These are phyloP conservation scores for Cryptococcus sp. DNA, from an alignment of 1,284 basidiomycete species.

Conservation along the genomic window DNA sequence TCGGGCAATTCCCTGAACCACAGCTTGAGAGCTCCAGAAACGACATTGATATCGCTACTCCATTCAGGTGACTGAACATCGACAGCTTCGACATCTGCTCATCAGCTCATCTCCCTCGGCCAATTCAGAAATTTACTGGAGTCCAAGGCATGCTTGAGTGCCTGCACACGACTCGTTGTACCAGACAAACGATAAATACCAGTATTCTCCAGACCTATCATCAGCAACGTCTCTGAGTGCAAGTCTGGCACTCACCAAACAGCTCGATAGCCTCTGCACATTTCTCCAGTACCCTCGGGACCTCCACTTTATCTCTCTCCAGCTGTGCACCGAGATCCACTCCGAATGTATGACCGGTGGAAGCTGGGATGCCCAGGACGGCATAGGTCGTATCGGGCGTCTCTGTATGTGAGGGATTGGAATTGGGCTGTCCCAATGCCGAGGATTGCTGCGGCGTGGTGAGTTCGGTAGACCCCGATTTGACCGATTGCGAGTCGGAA, in stretches of 20 bases:
- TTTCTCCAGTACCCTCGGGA: slow-evolving; percentile 82
- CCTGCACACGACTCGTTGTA: slow-evolving; percentile 79
- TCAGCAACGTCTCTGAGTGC: not conserved
- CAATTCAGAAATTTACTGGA: slow-evolving; percentile 59
- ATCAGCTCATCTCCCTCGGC: not conserved
- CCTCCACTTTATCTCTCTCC: slow-evolving; percentile 78
- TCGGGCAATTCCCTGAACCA: slow-evolving; percentile 97
- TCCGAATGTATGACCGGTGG: slow-evolving; percentile 67
- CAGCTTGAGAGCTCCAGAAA: slow-evolving; percentile 86
- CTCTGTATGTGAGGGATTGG: not conserved
- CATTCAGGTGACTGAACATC: slow-evolving; percentile 85
- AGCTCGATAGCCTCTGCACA: slow-evolving; percentile 90
- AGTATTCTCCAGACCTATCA: slow-evolving; percentile 63
- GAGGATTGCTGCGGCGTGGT: not conserved
- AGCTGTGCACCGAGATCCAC: slow-evolving; percentile 90
- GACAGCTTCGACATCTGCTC: slow-evolving; percentile 72
- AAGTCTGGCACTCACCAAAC: slow-evolving; percentile 52
- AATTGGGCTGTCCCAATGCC: too few relatives aligned
- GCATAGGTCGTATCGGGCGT: slow-evolving; percentile 9
- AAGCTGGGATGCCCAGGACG: slow-evolving; percentile 25
- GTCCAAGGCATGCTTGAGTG: slow-evolving; percentile 79
- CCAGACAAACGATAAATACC: slow-evolving; percentile 94
- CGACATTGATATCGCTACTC: slow-evolving; percentile 91
- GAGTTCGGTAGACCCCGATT: slow-evolving; percentile 4
- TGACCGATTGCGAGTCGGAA: slow-evolving; percentile 6